These are phyloP conservation scores for Clitopilus hobsonii DNA, from an alignment of 768 basidiomycete genomes.

Conservation along the genomic window DNA sequence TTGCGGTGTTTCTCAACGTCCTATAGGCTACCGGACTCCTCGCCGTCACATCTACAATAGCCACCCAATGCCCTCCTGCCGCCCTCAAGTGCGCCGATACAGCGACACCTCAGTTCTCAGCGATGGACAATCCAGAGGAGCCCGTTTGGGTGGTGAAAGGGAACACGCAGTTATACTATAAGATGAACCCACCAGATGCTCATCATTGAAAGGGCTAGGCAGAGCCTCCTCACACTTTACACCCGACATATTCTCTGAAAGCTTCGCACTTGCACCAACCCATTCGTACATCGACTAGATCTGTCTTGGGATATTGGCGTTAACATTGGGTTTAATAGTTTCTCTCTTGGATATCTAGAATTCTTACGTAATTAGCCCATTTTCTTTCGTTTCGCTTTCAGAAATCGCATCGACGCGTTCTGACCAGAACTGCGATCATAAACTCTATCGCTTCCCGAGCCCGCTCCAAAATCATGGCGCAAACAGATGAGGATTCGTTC, in stretches of 20 bases:
- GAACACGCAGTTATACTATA: background rate
- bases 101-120: background rate
- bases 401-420: too few relatives aligned
- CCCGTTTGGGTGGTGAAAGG: background rate
- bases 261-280: too few relatives aligned
- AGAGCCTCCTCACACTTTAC: too few relatives aligned
- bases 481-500: conserved; percentile 49
- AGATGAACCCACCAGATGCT: background rate
- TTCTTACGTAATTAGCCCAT: background rate
- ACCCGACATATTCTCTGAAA: too few relatives aligned
- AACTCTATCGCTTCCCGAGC: too few relatives aligned
- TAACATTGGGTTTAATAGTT: background rate
- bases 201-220: too few relatives aligned
- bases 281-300: background rate
- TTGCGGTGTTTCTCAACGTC: background rate
- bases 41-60: background rate
- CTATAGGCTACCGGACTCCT: background rate
- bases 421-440: too few relatives aligned
- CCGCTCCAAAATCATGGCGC: conserved; percentile 21
- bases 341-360: background rate
- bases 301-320: too few relatives aligned
- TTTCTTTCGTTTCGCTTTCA: too few relatives aligned
- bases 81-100: background rate
- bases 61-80: background rate
- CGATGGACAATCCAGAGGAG: background rate